These are phyloP conservation scores for Beauveria sp. DNA, from an alignment of 2,329 filamentous ascomycete species.

Conservation along the genomic window DNA sequence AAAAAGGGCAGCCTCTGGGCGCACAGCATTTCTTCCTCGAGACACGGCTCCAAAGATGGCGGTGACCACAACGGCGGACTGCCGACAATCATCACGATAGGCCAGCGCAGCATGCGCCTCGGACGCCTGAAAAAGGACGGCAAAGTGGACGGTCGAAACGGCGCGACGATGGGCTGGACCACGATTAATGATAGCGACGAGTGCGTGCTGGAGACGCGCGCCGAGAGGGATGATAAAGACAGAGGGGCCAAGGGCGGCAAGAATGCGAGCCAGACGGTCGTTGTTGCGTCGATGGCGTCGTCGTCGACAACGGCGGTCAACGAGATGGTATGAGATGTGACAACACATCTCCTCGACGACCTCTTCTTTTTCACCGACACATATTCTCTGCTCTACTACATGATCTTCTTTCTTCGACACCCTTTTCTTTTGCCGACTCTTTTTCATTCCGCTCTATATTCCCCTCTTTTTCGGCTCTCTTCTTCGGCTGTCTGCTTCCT, in stretches of 20 bases:
- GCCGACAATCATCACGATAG: constrained; percentile 17
- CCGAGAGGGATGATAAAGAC: background rate
- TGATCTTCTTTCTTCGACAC: too few species aligned
- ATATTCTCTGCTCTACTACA: too few species aligned
- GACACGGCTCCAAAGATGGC: background rate
- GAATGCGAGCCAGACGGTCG: background rate
- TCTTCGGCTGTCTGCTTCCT: too few species aligned
- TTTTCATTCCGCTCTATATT: too few species aligned
- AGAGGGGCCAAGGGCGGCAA: background rate
- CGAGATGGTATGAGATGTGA: background rate
- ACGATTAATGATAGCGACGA: constrained; percentile 18
- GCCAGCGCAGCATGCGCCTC: constrained; percentile 14
- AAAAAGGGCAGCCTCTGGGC: constrained; percentile 14
- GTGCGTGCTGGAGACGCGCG: constrained; percentile 11
- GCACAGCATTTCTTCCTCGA: constrained; percentile 11
- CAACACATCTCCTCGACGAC: background rate
- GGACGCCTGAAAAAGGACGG: constrained; percentile 15
- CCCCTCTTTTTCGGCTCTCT: background rate
- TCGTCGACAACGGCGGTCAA: constrained; percentile 2
- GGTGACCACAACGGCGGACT: constrained; percentile 8
- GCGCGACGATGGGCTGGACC: constrained; percentile 16
- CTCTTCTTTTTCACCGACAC: too few species aligned
- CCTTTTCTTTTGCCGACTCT: too few species aligned
- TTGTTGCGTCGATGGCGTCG: background rate
- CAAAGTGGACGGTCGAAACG: background rate